These are phyloP conservation scores for Allium fistulosum DNA, from an alignment of 106 monocot species.

Conservation along the genomic window DNA sequence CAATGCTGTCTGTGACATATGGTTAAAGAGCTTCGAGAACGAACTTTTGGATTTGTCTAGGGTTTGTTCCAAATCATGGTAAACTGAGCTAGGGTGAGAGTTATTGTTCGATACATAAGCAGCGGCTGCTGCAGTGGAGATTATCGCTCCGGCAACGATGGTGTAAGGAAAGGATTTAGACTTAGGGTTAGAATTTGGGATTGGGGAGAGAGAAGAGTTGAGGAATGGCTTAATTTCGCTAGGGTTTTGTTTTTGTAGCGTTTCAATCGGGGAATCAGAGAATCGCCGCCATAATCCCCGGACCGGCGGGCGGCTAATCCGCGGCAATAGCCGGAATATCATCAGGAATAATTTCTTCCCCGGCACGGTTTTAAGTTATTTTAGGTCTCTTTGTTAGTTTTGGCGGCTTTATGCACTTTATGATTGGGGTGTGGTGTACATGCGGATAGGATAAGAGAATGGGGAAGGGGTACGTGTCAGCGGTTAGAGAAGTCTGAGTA, in stretches of 20 bases:
- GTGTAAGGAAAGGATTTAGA: conserved; percentile 1
- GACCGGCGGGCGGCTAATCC: conserved; percentile 14
- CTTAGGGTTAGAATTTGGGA: conserved; percentile 12
- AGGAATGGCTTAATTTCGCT: not conserved
- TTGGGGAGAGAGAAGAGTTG: conserved; percentile 9
- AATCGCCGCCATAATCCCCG: conserved; percentile 1
- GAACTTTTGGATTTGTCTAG: conserved; percentile 42
- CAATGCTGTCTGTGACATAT: conserved; percentile 63
- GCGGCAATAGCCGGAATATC: conserved; percentile 11
- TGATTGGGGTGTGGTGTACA: not conserved
- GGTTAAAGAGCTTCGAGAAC: conserved; percentile 25
- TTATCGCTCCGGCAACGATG: conserved; percentile 30
- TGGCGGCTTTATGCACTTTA: not conserved
- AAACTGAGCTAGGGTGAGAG: conserved; percentile 7
- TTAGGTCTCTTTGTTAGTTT: not conserved
- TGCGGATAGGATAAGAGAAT: not conserved
- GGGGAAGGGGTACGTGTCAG: not conserved
- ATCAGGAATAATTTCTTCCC: not conserved
- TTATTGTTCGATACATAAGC: conserved; percentile 13
- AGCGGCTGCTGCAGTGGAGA: conserved; percentile 27
- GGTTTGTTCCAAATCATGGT: conserved; percentile 40
- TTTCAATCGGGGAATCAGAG: not conserved
- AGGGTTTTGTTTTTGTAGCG: not conserved
- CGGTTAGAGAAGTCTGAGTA: no score
- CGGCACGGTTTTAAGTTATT: not conserved